Evolutionary conservation across 352 stramenopile species (phyloP), one percentile per base, ranked within the genome.

Genomic region (Phytophthora europaea): DNA sequence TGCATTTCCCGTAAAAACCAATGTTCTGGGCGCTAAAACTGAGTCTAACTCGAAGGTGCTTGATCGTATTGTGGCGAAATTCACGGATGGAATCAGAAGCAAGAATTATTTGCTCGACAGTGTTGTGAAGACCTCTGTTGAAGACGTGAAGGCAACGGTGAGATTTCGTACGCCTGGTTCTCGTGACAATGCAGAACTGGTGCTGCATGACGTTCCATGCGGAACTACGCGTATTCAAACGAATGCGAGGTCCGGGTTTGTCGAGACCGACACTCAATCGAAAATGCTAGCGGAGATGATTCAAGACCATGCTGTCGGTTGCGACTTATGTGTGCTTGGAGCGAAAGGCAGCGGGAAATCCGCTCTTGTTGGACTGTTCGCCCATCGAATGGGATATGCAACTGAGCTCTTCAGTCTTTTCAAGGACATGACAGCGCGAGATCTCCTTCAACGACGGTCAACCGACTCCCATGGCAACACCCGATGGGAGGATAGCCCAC

Each of bases 401-500:
- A 88, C 89, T 6, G 89, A 99, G 65, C 71, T 98, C 20, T 98
- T 99, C 58, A 94, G 85, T 62, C 68, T 99, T 8, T 98, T 98
- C 70, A 92, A 95, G 61, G 97, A 99, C 65, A 97, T 99, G 85
- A 98, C 90, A 6, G 81, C 89, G 4, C 84, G 96, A 26, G 96
- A 99, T 86, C 86, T 99, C 8, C 79, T 99, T 28, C 89, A 98
- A 67, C 83, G 85, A 47, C 90, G 97, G 10, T 90, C 80, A 10
- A 99, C 95, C 2, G 92, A 98, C 59, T 77, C 81, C 6, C 71
- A 79, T 10, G 95, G 95, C 3, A 92, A 98, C 54, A 99, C 96
- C 9, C 83, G 68, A 15, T 99, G 97, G 97, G 88, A 95, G 70
- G 86, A 98, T 58, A 98, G 93, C 50, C 94, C 96, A 9, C 75